phyloP scores from a whole-genome alignment of 2,329 filamentous ascomycete genomes.

The Curvularia verruculosa region DNA sequence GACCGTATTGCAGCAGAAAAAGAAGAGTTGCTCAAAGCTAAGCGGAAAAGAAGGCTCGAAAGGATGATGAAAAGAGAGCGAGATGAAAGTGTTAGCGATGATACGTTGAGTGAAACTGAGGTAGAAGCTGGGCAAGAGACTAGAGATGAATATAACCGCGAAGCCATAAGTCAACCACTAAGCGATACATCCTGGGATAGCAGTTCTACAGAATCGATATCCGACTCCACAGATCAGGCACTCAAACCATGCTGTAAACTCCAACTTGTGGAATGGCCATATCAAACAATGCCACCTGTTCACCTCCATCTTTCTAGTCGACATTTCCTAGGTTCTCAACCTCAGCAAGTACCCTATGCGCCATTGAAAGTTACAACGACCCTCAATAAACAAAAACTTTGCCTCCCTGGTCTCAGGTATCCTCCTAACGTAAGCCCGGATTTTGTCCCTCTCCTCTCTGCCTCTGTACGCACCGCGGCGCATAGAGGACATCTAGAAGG shows the following conservation, averaged over 20 bases:
- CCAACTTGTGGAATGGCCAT: constrained; percentile 38
- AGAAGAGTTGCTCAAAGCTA: constrained; percentile 8
- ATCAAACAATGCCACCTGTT: constrained; percentile 16
- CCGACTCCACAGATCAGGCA: not conserved
- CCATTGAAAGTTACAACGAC: constrained; percentile 34
- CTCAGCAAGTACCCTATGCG: constrained; percentile 28
- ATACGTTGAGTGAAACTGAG: constrained; percentile 5
- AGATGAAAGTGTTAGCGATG: constrained; percentile 27
- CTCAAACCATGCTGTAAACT: constrained; percentile 25
- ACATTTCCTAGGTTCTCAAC: constrained; percentile 1
- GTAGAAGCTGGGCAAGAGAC: constrained; percentile 1
- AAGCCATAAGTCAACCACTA: constrained; percentile 16
- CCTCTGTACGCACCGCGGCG: constrained; percentile 22
- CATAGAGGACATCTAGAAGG: constrained; percentile 34
- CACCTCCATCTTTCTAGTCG: not conserved
- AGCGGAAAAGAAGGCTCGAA: constrained; percentile 15
- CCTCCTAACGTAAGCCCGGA: constrained; percentile 24
- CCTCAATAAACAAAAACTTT: constrained; percentile 27
- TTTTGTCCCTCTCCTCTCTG: constrained; percentile 31
- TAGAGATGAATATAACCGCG: constrained; percentile 6
- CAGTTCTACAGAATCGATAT: constrained; percentile 20
- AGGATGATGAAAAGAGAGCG: constrained; percentile 14
- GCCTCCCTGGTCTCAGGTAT: constrained; percentile 31
- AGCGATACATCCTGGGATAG: constrained; percentile 32
- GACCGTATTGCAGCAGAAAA: constrained; percentile 13